These are phyloP conservation scores for Fomitopsis schrenkii DNA, from an alignment of 1,284 basidiomycete genomes.

Conservation along the genomic window DNA sequence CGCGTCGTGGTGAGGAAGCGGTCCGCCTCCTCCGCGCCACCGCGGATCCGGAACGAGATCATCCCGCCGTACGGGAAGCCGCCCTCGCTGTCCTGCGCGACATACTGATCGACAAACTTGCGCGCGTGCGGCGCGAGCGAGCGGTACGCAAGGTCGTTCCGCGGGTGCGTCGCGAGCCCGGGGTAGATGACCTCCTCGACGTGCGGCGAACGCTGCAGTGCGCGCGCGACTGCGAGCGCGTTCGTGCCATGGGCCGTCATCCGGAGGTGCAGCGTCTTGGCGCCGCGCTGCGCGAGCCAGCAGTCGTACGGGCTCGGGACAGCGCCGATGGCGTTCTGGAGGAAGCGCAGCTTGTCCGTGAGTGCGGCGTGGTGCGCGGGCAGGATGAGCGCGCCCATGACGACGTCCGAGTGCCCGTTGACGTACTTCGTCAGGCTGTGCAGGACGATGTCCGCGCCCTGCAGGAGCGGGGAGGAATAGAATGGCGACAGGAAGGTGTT, in stretches of 20 bases:
- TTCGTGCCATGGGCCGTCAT: slow-evolving; percentile 87
- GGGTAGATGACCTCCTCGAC: slow-evolving; percentile 87
- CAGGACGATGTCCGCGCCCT: slow-evolving; percentile 81
- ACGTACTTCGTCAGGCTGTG: slow-evolving; percentile 90
- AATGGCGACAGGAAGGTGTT: slow-evolving; percentile 93
- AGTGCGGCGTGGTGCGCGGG: slow-evolving; percentile 51
- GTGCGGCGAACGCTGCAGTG: slow-evolving; percentile 50
- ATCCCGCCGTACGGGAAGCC: slow-evolving; percentile 88
- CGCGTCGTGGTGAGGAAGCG: slow-evolving; percentile 67
- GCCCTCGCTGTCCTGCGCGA: slow-evolving; percentile 27
- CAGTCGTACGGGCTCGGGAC: slow-evolving; percentile 87
- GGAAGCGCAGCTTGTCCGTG: slow-evolving; percentile 67
- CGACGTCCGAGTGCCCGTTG: slow-evolving; percentile 90
- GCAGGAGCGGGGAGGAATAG: slow-evolving; percentile 84
- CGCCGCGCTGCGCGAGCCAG: slow-evolving; percentile 89
- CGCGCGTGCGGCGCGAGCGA: slow-evolving; percentile 67
- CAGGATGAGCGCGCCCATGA: slow-evolving; percentile 83
- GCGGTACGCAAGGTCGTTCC: slow-evolving; percentile 60
- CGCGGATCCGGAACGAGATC: slow-evolving; percentile 70
- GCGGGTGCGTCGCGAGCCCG: slow-evolving; percentile 62
- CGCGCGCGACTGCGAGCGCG: slow-evolving; percentile 74
- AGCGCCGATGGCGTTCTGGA: slow-evolving; percentile 91
- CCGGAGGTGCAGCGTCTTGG: slow-evolving; percentile 86
- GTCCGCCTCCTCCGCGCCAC: slow-evolving; percentile 52
- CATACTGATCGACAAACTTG: slow-evolving; percentile 55